Base-by-base conservation (phyloP, 2,329 filamentous ascomycete genomes). In the Calonectria pseudoreteaudii region DNA sequence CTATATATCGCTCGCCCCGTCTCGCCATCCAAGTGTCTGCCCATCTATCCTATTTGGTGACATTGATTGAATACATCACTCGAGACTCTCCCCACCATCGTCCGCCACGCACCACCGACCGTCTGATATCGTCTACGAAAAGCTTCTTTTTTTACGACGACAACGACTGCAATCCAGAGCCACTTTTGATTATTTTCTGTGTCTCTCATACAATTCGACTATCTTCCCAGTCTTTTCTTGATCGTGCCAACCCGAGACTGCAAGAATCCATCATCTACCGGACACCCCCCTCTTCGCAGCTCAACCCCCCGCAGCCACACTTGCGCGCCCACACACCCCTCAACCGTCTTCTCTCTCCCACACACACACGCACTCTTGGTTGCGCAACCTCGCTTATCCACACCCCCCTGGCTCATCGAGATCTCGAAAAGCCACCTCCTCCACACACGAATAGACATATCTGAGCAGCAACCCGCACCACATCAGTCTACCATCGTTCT, bases 1-100 rank as follows among this genome's bases (percentile, higher is more conserved):
- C 78, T 80, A 80, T 80, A 80, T 80, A 80, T 80, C 79, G 78
- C 79, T 79, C 77, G 77, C 76, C 78, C 79, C 78, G 78, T 80
- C 79, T 80, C 77, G 70, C 78, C 78, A 80, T 80, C 74, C 75
- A 74, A 78, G 72, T 74, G 72, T 79, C 78, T 80, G 77, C 77
- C 76, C 78, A 80, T 80, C 71, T 72, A 56, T 77, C 64, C 74
- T 65, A 60, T 74, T 60, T 78, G 75, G 70, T 73, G 73, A 41
- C 72, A 77, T 77, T 74, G 73, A 75, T 75, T 70, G 71, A 78
- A 74, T 75, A 80, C 78, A 80, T 80, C 76, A 76, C 76, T 76
- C 73, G 73, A 79, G 70, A 74, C 77, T 77, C 77, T 79, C 77
- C 67, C 77, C 76, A 78, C 77, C 74, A 74, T 76, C 70, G 70